phyloP scores from a whole-genome alignment of 2,329 filamentous ascomycete genomes.

The Xylaria polymorpha region DNA sequence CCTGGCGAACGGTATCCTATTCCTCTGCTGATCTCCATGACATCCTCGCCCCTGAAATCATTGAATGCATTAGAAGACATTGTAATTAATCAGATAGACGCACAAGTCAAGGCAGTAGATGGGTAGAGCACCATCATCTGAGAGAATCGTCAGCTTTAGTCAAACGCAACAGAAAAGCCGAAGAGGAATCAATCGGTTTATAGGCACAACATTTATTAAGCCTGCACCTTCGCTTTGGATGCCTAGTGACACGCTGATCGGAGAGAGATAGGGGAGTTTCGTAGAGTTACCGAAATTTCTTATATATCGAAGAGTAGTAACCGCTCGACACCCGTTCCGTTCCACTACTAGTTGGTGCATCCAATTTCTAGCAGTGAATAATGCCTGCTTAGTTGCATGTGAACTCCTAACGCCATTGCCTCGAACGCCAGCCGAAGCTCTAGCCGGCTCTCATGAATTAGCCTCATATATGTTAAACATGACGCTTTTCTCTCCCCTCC shows the following conservation, averaged over 20 bases:
- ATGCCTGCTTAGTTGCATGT: constrained; percentile 20
- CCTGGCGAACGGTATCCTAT: neutral
- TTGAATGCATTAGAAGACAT: neutral
- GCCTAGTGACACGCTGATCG: neutral
- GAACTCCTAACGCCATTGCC: constrained; percentile 31
- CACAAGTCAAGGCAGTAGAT: neutral
- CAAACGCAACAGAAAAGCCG: neutral
- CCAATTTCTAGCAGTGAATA: constrained; percentile 5
- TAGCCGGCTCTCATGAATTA: constrained; percentile 5
- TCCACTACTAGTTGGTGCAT: neutral
- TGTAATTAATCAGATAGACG: neutral
- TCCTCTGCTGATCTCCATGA: neutral
- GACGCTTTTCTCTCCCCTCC: constrained; percentile 1
- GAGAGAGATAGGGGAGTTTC: neutral
- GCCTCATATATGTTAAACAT: constrained; percentile 6
- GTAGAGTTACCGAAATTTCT: neutral
- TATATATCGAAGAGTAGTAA: neutral
- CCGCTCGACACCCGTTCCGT: neutral
- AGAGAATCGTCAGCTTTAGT: neutral
- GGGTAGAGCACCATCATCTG: neutral
- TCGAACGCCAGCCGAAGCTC: constrained; percentile 27
- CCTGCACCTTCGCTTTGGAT: neutral
- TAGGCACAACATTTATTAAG: neutral
- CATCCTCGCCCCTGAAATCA: neutral
- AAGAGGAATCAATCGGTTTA: neutral